Percentiles rank a stretch among this genome's conserved stretches.
Conservation (phyloP, 805 yeast genomes). For the Naumovozyma castellii region DNA sequence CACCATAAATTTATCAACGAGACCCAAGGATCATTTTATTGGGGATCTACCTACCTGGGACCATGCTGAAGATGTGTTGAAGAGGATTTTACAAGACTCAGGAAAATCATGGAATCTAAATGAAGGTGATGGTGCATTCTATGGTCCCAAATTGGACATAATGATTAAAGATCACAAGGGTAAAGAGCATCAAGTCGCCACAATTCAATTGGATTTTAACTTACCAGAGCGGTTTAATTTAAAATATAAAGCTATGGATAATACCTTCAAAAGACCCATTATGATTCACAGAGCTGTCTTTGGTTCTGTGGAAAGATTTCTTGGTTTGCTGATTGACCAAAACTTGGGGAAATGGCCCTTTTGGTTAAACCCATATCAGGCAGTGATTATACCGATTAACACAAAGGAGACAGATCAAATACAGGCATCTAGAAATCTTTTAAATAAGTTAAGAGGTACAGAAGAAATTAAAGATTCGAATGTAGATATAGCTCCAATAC, state of each 20-base stretch:
- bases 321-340: conserved; percentile 85
- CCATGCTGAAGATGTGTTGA: conserved; percentile 62
- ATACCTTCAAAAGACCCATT: conserved; percentile 60
- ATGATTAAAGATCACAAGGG: conserved; percentile 69
- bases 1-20: conserved; percentile 66
- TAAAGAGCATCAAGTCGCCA: conserved; percentile 87
- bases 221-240: conserved; percentile 77
- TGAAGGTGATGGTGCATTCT: conserved; percentile 92
- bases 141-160: conserved; percentile 94
- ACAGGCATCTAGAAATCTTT: conserved; percentile 44
- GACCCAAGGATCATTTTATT: conserved; percentile 68
- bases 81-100: conserved; percentile 44
- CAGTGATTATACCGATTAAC: conserved; percentile 71
- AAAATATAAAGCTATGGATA: conserved; percentile 49
- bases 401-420: conserved; percentile 39
- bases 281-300: conserved; percentile 93
- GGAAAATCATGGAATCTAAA: conserved; percentile 59
- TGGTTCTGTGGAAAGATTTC: conserved; percentile 87
- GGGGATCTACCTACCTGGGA: conserved; percentile 78
- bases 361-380: conserved; percentile 92
- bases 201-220: conserved; percentile 91
- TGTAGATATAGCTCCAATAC: conserved; percentile 36
- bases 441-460: conserved; percentile 40
- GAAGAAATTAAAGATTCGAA: conserved; percentile 14
- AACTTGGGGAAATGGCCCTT: conserved; percentile 94